Conservation (phyloP, 805 yeast species). For the Teunomyces aglyptinius region DNA sequence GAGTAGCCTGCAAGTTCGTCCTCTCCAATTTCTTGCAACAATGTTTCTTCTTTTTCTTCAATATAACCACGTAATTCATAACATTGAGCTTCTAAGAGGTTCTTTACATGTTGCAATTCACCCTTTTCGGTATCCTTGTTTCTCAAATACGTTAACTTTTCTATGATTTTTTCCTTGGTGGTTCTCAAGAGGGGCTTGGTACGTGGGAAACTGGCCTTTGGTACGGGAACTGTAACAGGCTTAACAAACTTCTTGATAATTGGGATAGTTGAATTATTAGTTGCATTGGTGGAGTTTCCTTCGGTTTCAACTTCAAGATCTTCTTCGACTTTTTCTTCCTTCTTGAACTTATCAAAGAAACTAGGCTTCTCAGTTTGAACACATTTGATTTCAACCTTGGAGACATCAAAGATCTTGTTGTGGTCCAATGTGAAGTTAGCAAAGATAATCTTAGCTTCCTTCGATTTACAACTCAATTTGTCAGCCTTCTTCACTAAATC, state of each 20-base stretch:
- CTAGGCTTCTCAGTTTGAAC: constrained; percentile 15
- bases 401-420: constrained; percentile 50
- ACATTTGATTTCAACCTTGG: constrained; percentile 47
- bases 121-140: constrained; percentile 54
- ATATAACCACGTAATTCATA: constrained; percentile 64
- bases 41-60: constrained; percentile 48
- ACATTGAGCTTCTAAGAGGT: constrained; percentile 68
- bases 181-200: constrained; percentile 32
- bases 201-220: constrained; percentile 48
- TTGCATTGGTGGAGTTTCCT: constrained; percentile 6
- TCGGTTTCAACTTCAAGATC: constrained; percentile 12
- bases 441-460: constrained; percentile 24
- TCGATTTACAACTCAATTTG: constrained; percentile 40
- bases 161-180: constrained; percentile 44
- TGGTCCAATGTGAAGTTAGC: constrained; percentile 46
- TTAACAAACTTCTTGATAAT: constrained; percentile 16
- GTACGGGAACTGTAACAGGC: constrained; percentile 30
- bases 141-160: constrained; percentile 53
- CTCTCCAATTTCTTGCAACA: constrained; percentile 39
- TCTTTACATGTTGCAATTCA: constrained; percentile 56
- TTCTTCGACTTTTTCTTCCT: constrained; percentile 19
- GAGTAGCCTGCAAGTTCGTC: constrained; percentile 25
- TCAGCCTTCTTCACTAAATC: constrained; percentile 26
- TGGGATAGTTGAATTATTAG: constrained; percentile 17
- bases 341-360: constrained; percentile 26